phyloP scores from a whole-genome alignment of 2,329 filamentous ascomycete species.

The Ambrosiella xylebori region DNA sequence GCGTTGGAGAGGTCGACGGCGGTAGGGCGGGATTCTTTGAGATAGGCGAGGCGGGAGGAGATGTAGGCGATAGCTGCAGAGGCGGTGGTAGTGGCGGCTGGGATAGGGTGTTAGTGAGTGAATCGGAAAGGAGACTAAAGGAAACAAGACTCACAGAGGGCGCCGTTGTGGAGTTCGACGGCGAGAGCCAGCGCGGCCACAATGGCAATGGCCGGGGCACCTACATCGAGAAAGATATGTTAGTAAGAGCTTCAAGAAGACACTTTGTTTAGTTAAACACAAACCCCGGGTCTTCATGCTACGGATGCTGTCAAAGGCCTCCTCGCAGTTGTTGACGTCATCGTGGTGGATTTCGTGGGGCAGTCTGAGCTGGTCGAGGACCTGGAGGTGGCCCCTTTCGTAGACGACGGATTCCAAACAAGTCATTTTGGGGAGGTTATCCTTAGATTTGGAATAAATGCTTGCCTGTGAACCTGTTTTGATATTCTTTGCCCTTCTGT shows the following conservation, averaged over 20 bases:
- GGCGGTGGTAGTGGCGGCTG: conserved; percentile 23
- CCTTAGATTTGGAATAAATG: neutral
- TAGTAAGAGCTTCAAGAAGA: too few species aligned
- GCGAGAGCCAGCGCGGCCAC: conserved; percentile 83
- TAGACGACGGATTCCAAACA: conserved; percentile 64
- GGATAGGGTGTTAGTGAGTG: conserved; percentile 26
- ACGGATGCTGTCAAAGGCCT: conserved; percentile 69
- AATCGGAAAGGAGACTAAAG: neutral
- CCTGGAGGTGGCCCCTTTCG: conserved; percentile 50
- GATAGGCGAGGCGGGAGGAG: conserved; percentile 60
- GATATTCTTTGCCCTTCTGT: neutral
- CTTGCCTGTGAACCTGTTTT: neutral
- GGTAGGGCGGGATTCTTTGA: conserved; percentile 78
- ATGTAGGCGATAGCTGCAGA: conserved; percentile 54
- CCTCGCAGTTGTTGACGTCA: conserved; percentile 47
- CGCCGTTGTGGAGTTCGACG: conserved; percentile 55
- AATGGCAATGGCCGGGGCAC: conserved; percentile 87
- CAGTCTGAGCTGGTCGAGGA: conserved; percentile 68
- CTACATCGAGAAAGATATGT: neutral
- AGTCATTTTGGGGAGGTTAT: conserved; percentile 25
- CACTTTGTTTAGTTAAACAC: neutral
- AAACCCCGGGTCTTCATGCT: conserved; percentile 54
- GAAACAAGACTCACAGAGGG: conserved; percentile 22
- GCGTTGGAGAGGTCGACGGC: conserved; percentile 91
- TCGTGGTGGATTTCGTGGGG: conserved; percentile 71